phyloP scores from a whole-genome alignment of 495 filamentous ascomycete genomes.

The Aspergillus mulundensis region DNA sequence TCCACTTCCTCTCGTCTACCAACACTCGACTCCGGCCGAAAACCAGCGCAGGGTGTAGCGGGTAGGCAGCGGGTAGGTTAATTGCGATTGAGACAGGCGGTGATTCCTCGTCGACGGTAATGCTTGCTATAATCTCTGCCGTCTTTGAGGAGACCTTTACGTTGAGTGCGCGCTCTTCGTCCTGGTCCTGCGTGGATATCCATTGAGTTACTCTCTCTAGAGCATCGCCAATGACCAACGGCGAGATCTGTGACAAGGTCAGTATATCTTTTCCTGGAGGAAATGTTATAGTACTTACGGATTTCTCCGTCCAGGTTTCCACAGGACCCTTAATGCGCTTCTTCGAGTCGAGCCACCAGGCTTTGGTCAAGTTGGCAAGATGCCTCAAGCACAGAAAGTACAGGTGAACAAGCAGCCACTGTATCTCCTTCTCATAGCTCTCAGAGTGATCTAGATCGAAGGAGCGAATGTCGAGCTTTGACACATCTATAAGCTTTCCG shows the following conservation, averaged over 20 bases:
- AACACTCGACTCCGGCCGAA: conserved; percentile 75
- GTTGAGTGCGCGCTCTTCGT: conserved; percentile 63
- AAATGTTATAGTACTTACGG: conserved; percentile 34
- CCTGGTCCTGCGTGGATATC: conserved; percentile 51
- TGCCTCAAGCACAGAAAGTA: conserved; percentile 78
- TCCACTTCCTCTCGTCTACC: conserved; percentile 86
- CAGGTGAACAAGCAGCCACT: conserved; percentile 80
- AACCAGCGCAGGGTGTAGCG: conserved; percentile 73
- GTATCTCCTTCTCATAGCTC: conserved; percentile 60
- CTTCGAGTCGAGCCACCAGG: conserved; percentile 78
- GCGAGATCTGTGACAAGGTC: conserved; percentile 58
- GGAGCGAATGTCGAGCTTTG: conserved; percentile 60
- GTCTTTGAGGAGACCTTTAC: conserved; percentile 67
- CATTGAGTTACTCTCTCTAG: conserved; percentile 70
- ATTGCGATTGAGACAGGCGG: conserved; percentile 76
- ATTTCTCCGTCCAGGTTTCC: conserved; percentile 76
- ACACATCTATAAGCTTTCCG: conserved; percentile 64
- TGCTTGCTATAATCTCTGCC: conserved; percentile 73
- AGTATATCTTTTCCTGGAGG: not conserved
- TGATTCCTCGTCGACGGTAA: conserved; percentile 81
- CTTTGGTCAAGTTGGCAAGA: conserved; percentile 70
- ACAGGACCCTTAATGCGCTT: conserved; percentile 73
- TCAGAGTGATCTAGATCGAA: conserved; percentile 62
- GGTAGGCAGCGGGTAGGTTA: conserved; percentile 72
- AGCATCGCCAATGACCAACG: conserved; percentile 67